A percentile compares a stretch with the other conserved stretches of the same genome.
These are phyloP conservation scores for Hyaloscypha hepaticicola DNA, from an alignment of 495 filamentous ascomycete genomes.

Conservation along the genomic window DNA sequence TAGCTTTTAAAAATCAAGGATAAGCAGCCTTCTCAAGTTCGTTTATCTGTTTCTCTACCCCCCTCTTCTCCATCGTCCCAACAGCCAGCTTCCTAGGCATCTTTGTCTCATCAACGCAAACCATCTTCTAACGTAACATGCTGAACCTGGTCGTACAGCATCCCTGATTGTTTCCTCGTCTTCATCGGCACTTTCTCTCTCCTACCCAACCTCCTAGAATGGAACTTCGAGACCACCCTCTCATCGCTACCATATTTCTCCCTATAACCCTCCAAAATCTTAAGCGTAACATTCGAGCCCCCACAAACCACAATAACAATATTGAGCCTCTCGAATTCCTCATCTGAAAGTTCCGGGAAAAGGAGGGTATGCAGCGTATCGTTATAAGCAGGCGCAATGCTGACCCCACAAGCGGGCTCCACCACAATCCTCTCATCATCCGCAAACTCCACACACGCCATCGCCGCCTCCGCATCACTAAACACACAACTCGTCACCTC, in stretches of 20 bases:
- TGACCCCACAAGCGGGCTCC: conserved; percentile 82
- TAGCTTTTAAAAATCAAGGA: neutral
- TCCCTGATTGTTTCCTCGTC: neutral
- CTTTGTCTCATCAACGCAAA: neutral
- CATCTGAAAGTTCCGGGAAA: conserved; percentile 53
- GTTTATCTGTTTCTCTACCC: neutral
- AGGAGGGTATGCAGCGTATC: conserved; percentile 61
- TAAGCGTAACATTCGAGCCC: conserved; percentile 70
- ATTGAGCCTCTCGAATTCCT: conserved; percentile 56
- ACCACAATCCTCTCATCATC: conserved; percentile 81
- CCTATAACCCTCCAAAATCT: conserved; percentile 63
- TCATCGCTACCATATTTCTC: conserved; percentile 44
- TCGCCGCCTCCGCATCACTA: conserved; percentile 76
- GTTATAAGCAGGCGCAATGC: conserved; percentile 65
- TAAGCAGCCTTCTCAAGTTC: neutral
- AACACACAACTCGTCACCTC: conserved; percentile 67
- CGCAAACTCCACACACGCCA: conserved; percentile 70
- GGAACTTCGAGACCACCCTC: neutral
- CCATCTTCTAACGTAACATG: neutral
- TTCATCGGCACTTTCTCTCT: neutral
- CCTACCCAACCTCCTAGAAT: neutral
- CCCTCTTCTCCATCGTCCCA: neutral
- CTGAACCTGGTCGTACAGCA: neutral
- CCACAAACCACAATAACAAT: conserved; percentile 89
- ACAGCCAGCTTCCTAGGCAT: neutral